Base-by-base conservation (phyloP, 2,329 filamentous ascomycete species). In the Huntiella moniliformis region DNA sequence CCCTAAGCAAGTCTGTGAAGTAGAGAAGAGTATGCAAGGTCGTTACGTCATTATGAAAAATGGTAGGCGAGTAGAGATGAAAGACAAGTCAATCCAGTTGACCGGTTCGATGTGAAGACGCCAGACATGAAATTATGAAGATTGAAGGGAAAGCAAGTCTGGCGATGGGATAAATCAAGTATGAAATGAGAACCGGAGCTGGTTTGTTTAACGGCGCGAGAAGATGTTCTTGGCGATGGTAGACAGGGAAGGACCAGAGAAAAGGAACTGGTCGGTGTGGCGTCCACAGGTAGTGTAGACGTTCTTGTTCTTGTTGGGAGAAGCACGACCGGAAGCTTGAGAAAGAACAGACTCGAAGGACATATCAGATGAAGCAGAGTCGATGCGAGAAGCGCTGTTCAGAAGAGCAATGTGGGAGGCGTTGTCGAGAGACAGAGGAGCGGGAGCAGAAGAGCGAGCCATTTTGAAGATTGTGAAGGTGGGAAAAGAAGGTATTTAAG, bases 271-370 rank as follows among this genome's bases (percentile, higher is more conserved):
- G 52, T 71, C 63, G 35, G 67, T 67, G 56, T 73, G 70, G 11
- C 70, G 62, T 11, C 70, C 70, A 50, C 70, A 73, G 48, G 69
- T 67, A 33, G 68, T 72, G 56, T 71, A 64, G 37, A 67, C 63
- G 50, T 73, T 73, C 52, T 66, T 49, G 38, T 44, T 62, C 6
- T 60, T 63, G 15, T 60, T 63, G 17, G 60, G 54, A 5, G 62
- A 45, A 34, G 28, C 22, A 13, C 16, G 4, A 18, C 35, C 33
- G 22, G 34, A 44, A 18, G 36, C 8, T 10, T 15, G 38, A 11
- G 47, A 38, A 7, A 31, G 18, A 7, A 22, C 2, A 15, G 45
- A 40, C 10, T 17, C 28, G 10, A 39, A 33, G 1, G 43, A 43
- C 7, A 31, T 38, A 11, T 46, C 35, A 5, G 47, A 49, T 28